These are phyloP conservation scores for Sequoia sempervirens DNA, from an alignment of 75 land plant genomes.

Conservation along the genomic window DNA sequence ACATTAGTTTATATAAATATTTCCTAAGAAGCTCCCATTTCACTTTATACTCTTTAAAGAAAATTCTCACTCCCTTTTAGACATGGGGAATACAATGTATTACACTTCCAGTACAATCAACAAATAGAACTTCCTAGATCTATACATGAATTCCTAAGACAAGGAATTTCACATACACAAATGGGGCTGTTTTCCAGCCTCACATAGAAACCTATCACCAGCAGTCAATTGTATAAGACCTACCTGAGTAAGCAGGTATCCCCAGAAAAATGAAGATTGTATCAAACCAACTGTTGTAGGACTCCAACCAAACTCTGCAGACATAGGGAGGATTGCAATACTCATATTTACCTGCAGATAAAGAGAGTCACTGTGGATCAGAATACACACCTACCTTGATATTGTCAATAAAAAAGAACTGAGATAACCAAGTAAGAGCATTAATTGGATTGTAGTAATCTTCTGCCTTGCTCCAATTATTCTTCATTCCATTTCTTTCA, in stretches of 20 bases:
- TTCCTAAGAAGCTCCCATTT: too few relatives aligned
- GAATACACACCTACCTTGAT: neutral
- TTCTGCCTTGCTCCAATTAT: neutral
- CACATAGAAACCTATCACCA: slow-evolving; percentile 1
- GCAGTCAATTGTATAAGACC: neutral
- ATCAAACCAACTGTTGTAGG: slow-evolving; percentile 94
- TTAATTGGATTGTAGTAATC: neutral
- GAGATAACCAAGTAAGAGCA: neutral
- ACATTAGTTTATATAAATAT: too few relatives aligned
- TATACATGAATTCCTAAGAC: too few relatives aligned
- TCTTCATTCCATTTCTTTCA: neutral
- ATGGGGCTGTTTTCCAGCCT: neutral
- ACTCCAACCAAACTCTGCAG: slow-evolving; percentile 84
- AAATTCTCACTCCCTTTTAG: too few relatives aligned
- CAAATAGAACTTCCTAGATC: neutral
- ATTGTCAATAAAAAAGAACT: neutral
- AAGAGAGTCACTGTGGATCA: neutral
- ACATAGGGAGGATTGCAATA: slow-evolving; percentile 98
- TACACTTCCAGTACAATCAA: neutral
- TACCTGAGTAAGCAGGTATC: slow-evolving; percentile 98
- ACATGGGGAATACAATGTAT: neutral
- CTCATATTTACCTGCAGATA: slow-evolving; percentile 93
- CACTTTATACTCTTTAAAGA: too few relatives aligned
- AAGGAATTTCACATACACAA: neutral
- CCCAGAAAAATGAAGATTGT: slow-evolving; percentile 99